Conservation (phyloP, 192 early-diverging fungal species). For the Linnemannia zychae region DNA sequence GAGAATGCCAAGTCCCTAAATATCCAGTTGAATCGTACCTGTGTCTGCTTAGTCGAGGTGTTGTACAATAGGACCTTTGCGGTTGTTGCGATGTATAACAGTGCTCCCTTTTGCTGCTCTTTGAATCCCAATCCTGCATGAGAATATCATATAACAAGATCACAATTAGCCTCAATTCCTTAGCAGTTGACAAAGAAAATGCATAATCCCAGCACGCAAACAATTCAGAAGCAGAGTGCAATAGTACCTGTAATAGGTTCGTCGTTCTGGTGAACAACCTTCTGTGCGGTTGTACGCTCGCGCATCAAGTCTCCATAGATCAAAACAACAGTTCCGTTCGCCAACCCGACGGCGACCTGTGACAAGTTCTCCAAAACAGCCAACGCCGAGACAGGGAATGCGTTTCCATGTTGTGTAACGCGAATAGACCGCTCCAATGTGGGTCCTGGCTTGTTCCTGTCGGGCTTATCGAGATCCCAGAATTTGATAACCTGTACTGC, state of each 20-base stretch:
- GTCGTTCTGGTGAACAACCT: constrained; percentile 85
- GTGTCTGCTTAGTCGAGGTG: constrained; percentile 59
- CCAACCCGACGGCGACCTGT: constrained; percentile 93
- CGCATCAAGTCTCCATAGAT: constrained; percentile 86
- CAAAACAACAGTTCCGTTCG: constrained; percentile 91
- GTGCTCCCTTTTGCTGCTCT: constrained; percentile 71
- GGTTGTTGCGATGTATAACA: constrained; percentile 80
- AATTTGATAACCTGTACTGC: constrained; percentile 75
- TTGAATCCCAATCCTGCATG: constrained; percentile 77
- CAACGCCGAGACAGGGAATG: constrained; percentile 80
- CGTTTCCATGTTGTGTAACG: constrained; percentile 73
- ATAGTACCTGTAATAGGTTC: constrained; percentile 86
- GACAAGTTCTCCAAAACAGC: constrained; percentile 83
- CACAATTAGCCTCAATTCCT: constrained; percentile 6
- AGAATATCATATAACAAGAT: background rate
- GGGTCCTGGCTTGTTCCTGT: constrained; percentile 64
- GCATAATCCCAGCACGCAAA: constrained; percentile 44
- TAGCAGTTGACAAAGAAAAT: background rate
- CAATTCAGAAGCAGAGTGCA: background rate
- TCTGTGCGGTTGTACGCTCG: constrained; percentile 82
- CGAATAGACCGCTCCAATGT: constrained; percentile 73
- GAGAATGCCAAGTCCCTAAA: background rate
- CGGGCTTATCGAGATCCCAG: constrained; percentile 85
- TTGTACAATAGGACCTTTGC: constrained; percentile 72
- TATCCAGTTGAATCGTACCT: constrained; percentile 10